Percentiles rank a stretch among this genome's conserved stretches.
Evolutionary conservation across 805 yeast species (phyloP).

Genomic region (Lipomyces yamadae): DNA sequence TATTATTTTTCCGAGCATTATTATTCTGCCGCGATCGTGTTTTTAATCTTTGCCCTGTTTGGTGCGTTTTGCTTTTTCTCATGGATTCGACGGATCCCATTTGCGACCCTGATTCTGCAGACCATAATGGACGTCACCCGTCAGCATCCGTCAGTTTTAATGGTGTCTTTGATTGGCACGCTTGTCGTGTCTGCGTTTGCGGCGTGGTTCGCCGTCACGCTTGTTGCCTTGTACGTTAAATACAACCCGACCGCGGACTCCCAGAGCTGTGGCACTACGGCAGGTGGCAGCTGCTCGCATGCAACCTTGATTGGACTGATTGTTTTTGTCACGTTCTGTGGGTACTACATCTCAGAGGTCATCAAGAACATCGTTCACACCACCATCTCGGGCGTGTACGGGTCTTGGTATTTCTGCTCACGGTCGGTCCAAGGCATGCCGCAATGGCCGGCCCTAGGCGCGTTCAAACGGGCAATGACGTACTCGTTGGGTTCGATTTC

Average conservation of each 20-base stretch:
- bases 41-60: conserved; percentile 65
- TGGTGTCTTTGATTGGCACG: conserved; percentile 65
- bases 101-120: conserved; percentile 69
- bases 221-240: conserved; percentile 79
- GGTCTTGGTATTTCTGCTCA: conserved; percentile 87
- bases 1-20: conserved; percentile 69
- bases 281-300: conserved; percentile 61
- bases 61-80: conserved; percentile 76
- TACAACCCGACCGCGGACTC: conserved; percentile 63
- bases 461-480: conserved; percentile 78
- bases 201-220: conserved; percentile 65
- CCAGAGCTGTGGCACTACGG: conserved; percentile 52
- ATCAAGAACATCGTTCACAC: conserved; percentile 79
- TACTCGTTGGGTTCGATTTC: conserved; percentile 90
- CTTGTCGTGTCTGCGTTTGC: conserved; percentile 65
- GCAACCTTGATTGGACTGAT: conserved; percentile 69
- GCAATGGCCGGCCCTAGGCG: conserved; percentile 75
- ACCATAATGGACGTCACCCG: conserved; percentile 79
- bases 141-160: conserved; percentile 68
- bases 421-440: conserved; percentile 80
- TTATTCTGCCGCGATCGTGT: conserved; percentile 81
- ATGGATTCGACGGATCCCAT: conserved; percentile 71
- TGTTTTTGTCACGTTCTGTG: conserved; percentile 78
- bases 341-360: conserved; percentile 82
- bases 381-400: conserved; percentile 81